Base-by-base conservation (phyloP, 371 early-diverging fungal genomes). In the Mortierella sp. region DNA sequence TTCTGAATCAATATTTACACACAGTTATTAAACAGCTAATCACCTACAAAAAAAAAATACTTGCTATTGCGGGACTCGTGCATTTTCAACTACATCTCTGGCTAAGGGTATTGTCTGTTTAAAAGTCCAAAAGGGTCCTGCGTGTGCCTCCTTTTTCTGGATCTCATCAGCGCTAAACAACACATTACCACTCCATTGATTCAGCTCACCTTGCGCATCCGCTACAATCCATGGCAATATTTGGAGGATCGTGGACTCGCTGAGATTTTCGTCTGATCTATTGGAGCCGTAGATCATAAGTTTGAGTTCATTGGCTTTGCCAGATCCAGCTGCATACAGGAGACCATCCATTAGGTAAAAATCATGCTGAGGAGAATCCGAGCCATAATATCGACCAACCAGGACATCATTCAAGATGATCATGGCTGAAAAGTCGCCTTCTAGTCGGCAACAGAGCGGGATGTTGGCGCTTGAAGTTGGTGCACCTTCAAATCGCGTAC, bases 351-450 rank as follows among this genome's bases (percentile, higher is more conserved):
- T 88, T 19, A 93, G 55, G 63, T 88, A 89, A 67, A 91, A 93
- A 61, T 92, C 90, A 48, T 89, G 85, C 60, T 93, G 94, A 26
- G 90, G 87, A 7, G 88, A 83, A 51, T 91, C 91, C 0, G 89
- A 90, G 12, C 94, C 94, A 72, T 89, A 89, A 64, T 91, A 93
- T 24, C 89, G 82, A 4, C 85, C 94, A 53, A 92, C 82, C 24
- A 90, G 71, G 2, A 83, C 79, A 50, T 81, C 84, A 54, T 89
- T 91, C 23, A 93, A 61, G 44, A 82, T 83, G 12, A 91, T 81
- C 78, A 88, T 86, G 4, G 88, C 87, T 6, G 90, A 90, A 61
- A 84, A 89, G 28, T 83, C 73, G 9, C 94, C 94, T 12, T 83
- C 80, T 21, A 92, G 24, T 50, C 85, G 85, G 41, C 91, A 70